phyloP scores from a whole-genome alignment of 2,329 filamentous ascomycete species.

The Clarireedia paspali region DNA sequence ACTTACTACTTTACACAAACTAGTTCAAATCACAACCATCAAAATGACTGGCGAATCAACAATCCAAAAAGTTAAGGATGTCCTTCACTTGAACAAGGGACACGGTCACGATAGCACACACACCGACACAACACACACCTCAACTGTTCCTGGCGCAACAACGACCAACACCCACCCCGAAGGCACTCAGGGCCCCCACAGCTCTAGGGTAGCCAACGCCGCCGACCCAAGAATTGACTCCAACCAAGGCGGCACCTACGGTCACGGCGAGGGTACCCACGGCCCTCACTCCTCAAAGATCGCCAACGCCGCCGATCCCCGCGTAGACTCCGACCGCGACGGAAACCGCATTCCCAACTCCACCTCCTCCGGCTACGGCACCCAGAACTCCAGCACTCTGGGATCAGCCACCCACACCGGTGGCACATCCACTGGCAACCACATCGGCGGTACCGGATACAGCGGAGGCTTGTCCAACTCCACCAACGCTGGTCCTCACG shows the following conservation, averaged over 20 bases:
- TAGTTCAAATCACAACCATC: constrained; percentile 31
- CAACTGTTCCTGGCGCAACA: constrained; percentile 11
- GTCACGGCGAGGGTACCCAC: constrained; percentile 19
- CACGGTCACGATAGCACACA: constrained; percentile 4
- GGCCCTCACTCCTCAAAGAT: constrained; percentile 27
- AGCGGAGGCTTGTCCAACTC: constrained; percentile 22
- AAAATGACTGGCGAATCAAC: constrained; percentile 26
- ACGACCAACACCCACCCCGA: not conserved
- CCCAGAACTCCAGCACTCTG: constrained; percentile 7
- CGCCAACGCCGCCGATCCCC: constrained; percentile 33
- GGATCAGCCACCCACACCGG: constrained; percentile 3
- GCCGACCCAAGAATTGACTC: not conserved
- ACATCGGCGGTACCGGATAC: constrained; percentile 9
- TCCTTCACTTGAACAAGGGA: constrained; percentile 27
- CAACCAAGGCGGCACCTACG: constrained; percentile 13
- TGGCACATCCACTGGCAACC: constrained; percentile 3
- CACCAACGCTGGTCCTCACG: constrained; percentile 32
- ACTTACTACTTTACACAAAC: not conserved
- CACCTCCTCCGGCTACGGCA: constrained; percentile 2
- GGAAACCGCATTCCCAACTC: constrained; percentile 32
- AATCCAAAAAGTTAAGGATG: constrained; percentile 41
- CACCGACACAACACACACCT: constrained; percentile 10
- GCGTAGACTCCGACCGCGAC: constrained; percentile 35
- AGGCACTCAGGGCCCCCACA: not conserved
- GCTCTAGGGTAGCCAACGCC: not conserved